phyloP scores from a whole-genome alignment of 345 rosid genomes.

The Eucalyptus globulus region DNA sequence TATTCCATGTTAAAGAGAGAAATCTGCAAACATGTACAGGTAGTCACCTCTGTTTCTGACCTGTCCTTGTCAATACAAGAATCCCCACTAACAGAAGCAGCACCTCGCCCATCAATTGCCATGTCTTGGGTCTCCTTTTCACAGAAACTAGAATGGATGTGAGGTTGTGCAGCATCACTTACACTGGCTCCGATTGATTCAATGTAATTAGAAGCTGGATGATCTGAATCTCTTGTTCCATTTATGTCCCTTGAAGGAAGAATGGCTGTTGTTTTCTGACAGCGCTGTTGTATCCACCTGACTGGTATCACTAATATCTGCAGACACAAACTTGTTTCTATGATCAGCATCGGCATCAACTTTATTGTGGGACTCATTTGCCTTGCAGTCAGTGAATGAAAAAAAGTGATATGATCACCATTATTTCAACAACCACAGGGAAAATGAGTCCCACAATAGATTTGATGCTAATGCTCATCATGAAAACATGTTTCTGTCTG shows the following conservation, averaged over 20 bases:
- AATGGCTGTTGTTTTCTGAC: neutral
- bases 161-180: neutral
- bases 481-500: neutral
- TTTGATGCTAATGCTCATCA: neutral
- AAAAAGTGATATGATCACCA: neutral
- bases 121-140: neutral
- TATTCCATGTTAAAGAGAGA: neutral
- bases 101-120: neutral
- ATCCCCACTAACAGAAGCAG: neutral
- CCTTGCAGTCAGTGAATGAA: neutral
- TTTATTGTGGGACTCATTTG: neutral
- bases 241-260: neutral
- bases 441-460: neutral
- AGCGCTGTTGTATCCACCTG: neutral
- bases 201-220: neutral
- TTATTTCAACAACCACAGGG: neutral
- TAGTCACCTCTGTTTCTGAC: conserved; percentile 18
- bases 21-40: neutral
- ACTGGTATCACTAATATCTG: neutral
- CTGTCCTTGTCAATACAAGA: neutral
- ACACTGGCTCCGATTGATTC: neutral
- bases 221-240: neutral
- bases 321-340: neutral
- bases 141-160: neutral
- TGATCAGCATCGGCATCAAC: neutral